These are phyloP conservation scores for Lactarius indigo DNA, from an alignment of 768 basidiomycete species.

Conservation along the genomic window DNA sequence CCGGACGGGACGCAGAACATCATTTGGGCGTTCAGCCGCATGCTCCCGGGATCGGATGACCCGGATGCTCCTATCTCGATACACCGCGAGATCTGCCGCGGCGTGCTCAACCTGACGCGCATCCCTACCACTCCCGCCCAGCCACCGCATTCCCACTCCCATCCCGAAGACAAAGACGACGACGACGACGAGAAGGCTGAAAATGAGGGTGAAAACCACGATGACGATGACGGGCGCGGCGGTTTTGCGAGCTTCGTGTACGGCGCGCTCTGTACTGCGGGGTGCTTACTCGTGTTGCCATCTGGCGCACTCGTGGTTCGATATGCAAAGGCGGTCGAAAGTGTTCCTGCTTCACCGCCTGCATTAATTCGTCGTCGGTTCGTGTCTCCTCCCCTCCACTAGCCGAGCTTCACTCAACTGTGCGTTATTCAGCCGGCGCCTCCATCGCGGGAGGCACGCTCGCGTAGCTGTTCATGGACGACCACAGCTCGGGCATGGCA, in stretches of 20 bases:
- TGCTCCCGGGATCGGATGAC: constrained; percentile 41
- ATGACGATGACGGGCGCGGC: neutral
- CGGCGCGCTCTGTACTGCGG: constrained; percentile 48
- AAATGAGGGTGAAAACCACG: too few species aligned
- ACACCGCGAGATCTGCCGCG: constrained; percentile 44
- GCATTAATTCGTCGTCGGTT: constrained; percentile 24
- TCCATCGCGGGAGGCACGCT: constrained; percentile 13
- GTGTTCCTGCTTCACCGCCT: constrained; percentile 48
- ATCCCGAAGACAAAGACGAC: too few species aligned
- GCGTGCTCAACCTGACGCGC: constrained; percentile 45
- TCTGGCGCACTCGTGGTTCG: constrained; percentile 55
- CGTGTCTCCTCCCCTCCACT: too few species aligned
- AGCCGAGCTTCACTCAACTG: too few species aligned
- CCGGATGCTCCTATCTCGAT: constrained; percentile 43
- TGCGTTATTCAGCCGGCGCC: constrained; percentile 6
- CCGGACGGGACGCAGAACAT: constrained; percentile 40
- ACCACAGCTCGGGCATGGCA: neutral
- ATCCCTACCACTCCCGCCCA: constrained; percentile 31
- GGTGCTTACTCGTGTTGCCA: constrained; percentile 56
- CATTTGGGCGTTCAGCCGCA: constrained; percentile 58
- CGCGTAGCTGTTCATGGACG: constrained; percentile 17
- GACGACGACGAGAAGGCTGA: too few species aligned
- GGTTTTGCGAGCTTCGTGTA: constrained; percentile 44
- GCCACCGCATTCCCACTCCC: neutral
- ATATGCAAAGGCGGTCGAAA: constrained; percentile 44